Evolutionary conservation across 345 rosid genomes (phyloP), one percentile per base, ranked within the genome.

Genomic region (Brassica juncea): DNA sequence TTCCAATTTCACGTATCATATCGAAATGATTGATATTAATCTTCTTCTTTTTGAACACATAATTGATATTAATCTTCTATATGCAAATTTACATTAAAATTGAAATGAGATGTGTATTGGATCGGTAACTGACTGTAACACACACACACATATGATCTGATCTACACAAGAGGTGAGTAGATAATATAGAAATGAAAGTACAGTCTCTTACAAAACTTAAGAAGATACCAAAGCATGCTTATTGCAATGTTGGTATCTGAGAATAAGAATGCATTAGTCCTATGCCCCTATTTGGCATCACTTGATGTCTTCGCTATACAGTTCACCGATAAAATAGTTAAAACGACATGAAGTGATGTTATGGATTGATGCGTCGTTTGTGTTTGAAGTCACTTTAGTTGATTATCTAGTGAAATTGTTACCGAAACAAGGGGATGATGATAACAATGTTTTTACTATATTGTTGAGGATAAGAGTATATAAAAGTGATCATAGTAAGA

Each of bases 401-500:
- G 12, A 27, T 27, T 4, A 68, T 76, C 73, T 16, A 59, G 15
- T 52, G 25, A 32, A 23, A 54, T 2, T 30, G 2, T n/a, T 47
- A 31, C 61, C 1, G 25, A 70, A 71, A 49, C 60, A 71, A 65
- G 71, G 55, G 72, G 67, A 58, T 71, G 42, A 37, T 12, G 9
- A 55, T 42, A 63, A 55, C 19, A 4, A 3, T 30, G 34, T 1
- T 63, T 4, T 14, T 68, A 42, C 42, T 63, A n/a, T 35, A 23
- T 2, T 28, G 6, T 16, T 58, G 52, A 58, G 8, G 39, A 72
- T 66, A 42, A 58, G 39, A 71, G 81, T 55, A 31, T 15, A 11
- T 10, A 66, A 8, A 79, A 71, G 66, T 65, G 12, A 71, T 57
- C 77, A 65, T 57, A 30, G 62, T 78, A 72, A 47, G 65, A 47